Percentiles rank a stretch among this genome's conserved stretches.
Conservation (phyloP, 2,329 filamentous ascomycete genomes). For the Hirsutella minnesotensis region DNA sequence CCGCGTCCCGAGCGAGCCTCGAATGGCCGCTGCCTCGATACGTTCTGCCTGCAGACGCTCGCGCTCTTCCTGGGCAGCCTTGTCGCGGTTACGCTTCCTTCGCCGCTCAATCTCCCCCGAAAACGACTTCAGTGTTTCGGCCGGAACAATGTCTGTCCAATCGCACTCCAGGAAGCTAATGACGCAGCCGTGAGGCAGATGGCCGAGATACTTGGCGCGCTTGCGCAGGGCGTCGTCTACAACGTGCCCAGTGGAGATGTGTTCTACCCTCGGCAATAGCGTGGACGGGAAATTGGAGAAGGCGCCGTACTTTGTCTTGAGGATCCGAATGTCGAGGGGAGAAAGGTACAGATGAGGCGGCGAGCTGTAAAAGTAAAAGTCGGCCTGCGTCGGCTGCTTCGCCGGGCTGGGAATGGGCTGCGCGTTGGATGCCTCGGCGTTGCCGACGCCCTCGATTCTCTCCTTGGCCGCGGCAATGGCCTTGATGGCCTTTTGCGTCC, state of each 20-base stretch:
- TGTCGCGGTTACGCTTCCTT: constrained; percentile 67
- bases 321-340: constrained; percentile 80
- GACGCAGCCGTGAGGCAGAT: constrained; percentile 82
- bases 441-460: constrained; percentile 42
- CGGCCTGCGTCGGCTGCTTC: constrained; percentile 25
- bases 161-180: constrained; percentile 88
- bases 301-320: constrained; percentile 78
- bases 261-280: constrained; percentile 76
- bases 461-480: constrained; percentile 66
- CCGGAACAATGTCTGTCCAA: constrained; percentile 79
- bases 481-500: constrained; percentile 74
- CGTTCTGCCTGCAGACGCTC: constrained; percentile 74
- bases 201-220: constrained; percentile 74
- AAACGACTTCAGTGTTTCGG: constrained; percentile 65
- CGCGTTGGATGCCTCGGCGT: constrained; percentile 10
- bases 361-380: constrained; percentile 81
- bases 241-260: constrained; percentile 77
- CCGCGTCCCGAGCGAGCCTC: constrained; percentile 31
- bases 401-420: constrained; percentile 7
- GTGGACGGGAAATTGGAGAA: constrained; percentile 77
- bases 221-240: constrained; percentile 77
- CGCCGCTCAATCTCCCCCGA: constrained; percentile 64
- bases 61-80: constrained; percentile 76
- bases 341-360: constrained; percentile 83
- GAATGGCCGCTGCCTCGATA: constrained; percentile 59